These are phyloP conservation scores for Neurospora sp. DNA, from an alignment of 495 filamentous ascomycete species.

Conservation along the genomic window DNA sequence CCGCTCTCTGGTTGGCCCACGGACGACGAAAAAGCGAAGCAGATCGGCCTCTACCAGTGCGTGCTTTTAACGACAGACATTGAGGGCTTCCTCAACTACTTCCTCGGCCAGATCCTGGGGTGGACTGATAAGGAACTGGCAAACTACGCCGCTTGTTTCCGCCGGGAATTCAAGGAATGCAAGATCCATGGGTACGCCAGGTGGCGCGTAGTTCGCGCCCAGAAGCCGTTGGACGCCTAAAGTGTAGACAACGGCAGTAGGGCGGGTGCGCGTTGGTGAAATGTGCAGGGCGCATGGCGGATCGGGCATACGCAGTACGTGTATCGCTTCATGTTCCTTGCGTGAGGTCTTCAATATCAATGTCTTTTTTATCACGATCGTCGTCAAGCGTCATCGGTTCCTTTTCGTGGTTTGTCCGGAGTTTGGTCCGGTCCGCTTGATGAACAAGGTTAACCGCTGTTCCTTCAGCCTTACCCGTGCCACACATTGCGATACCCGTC, in stretches of 20 bases:
- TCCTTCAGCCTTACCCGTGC: neutral
- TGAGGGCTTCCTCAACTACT: constrained; percentile 25
- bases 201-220: neutral
- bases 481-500: neutral
- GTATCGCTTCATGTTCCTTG: neutral
- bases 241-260: neutral
- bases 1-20: constrained; percentile 21
- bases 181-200: constrained; percentile 12
- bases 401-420: neutral
- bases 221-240: neutral
- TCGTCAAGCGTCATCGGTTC: neutral
- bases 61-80: constrained; percentile 17
- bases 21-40: constrained; percentile 1
- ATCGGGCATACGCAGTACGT: neutral
- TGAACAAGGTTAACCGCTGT: neutral
- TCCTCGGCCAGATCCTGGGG: constrained; percentile 19
- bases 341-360: neutral
- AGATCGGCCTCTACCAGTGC: constrained; percentile 10
- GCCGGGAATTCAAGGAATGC: constrained; percentile 18
- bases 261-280: neutral
- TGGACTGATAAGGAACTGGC: constrained; percentile 25
- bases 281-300: neutral
- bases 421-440: neutral
- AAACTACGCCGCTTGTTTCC: constrained; percentile 25
- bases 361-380: neutral